Base-by-base conservation (phyloP, 2,329 filamentous ascomycete genomes). In the Pseudofabraea citricarpa region DNA sequence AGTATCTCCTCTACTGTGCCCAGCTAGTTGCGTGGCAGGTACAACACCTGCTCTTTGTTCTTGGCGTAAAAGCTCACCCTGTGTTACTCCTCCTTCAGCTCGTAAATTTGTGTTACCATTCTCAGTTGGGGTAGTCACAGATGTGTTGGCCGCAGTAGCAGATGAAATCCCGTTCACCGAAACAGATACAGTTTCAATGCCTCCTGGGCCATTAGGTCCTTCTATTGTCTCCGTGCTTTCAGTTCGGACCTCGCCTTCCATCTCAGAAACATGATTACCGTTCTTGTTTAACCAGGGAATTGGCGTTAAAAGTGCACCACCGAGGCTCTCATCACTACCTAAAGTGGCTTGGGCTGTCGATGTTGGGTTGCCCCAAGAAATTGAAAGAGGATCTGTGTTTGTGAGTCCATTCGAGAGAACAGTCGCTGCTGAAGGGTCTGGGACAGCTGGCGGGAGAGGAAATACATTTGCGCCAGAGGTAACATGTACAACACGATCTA, bases 401-500 rank as follows among this genome's bases (percentile, higher is more conserved):
- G 67, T 57, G 6, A 73, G 64, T 20, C 85, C 87, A 57, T 93
- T 90, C 41, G 70, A 65, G 10, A 75, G 64, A 13, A 72, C 60
- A 12, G 68, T 67, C 54, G 79, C 71, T 40, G 73, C 69, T 20
- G 78, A 75, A 50, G 75, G 68, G 52, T 81, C 77, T 2, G 75
- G 72, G 6, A 82, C 66, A 12, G 80, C 77, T 0, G 81, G 77
- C 1, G 87, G 88, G 1, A 97, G 77, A 1, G 93, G 93, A 59
- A 95, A 98, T 45, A 82, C 73, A 51, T 86, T 83, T 16, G 83
- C 79, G 20, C 83, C 78, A 27, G 88, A 95, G 9, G 90, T 94
- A 44, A 98, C 93, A 44, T 86, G 89, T 19, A 96, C 81, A 18
- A 95, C 85, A 44, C 93, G 84, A 62, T 97, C 89, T 38, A 97